phyloP scores from a whole-genome alignment of 805 yeast genomes.

The Ogataea ramenticola region DNA sequence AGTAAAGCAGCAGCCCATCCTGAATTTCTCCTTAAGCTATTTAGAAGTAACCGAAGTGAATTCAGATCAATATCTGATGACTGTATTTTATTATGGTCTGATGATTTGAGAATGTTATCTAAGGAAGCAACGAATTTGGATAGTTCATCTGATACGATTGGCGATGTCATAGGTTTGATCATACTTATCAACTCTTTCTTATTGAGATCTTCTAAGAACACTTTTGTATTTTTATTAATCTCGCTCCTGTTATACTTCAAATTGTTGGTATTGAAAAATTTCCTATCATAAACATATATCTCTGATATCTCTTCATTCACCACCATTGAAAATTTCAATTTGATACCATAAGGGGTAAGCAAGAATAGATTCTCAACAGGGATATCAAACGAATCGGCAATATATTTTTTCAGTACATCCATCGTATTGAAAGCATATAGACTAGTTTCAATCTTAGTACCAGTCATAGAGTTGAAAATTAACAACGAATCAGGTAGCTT shows the following conservation, averaged over 20 bases:
- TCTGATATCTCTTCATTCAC: constrained; percentile 42
- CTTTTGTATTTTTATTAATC: constrained; percentile 2
- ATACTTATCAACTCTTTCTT: constrained; percentile 19
- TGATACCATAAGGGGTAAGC: constrained; percentile 59
- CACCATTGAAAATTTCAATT: constrained; percentile 45
- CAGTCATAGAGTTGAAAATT: constrained; percentile 38
- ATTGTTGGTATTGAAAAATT: constrained; percentile 34
- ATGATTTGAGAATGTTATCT: constrained; percentile 6
- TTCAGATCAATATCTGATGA: constrained; percentile 28
- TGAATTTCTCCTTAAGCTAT: constrained; percentile 27
- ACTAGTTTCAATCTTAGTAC: constrained; percentile 28
- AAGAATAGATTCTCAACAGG: constrained; percentile 38
- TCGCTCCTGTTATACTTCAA: constrained; percentile 1
- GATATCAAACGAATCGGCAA: constrained; percentile 33
- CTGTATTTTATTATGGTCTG: background rate
- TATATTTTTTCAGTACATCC: constrained; percentile 35
- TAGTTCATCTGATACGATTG: constrained; percentile 18
- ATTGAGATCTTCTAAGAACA: constrained; percentile 16
- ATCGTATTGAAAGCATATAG: constrained; percentile 32
- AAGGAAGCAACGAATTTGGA: constrained; percentile 13
- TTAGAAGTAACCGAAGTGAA: constrained; percentile 30
- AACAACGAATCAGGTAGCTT: constrained; percentile 15
- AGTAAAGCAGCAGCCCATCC: constrained; percentile 32
- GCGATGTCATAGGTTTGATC: constrained; percentile 28
- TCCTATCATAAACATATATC: constrained; percentile 57